Conservation (phyloP, 768 basidiomycete genomes). For the Strobilomyces dryophilus region DNA sequence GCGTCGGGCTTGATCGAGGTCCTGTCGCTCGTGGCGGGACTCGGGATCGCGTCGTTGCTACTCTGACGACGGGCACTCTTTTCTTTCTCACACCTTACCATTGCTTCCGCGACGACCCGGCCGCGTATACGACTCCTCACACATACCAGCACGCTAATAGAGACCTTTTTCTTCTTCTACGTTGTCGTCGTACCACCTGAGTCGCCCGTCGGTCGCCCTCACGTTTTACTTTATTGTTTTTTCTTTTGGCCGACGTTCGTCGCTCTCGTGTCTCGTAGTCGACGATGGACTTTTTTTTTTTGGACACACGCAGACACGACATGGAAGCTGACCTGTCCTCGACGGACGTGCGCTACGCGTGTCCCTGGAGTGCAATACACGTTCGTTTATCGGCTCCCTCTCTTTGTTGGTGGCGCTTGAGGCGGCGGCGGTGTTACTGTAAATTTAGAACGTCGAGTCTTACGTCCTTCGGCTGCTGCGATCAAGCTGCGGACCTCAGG, state of each 20-base stretch:
- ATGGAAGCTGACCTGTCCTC: constrained; percentile 15
- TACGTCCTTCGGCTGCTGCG: no score
- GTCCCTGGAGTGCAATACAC: neutral
- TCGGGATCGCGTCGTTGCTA: constrained; percentile 23
- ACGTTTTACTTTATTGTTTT: neutral
- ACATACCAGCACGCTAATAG: constrained; percentile 25
- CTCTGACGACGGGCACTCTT: constrained; percentile 12
- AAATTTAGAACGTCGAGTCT: no score
- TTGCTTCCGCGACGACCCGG: neutral
- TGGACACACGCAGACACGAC: constrained; percentile 14
- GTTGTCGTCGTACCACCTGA: constrained; percentile 3
- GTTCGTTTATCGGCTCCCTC: neutral
- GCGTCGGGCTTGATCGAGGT: constrained; percentile 9
- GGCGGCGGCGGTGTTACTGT: no score
- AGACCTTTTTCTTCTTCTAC: neutral
- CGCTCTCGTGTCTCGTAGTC: constrained; percentile 7
- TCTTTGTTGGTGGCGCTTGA: no score
- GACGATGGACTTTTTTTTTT: constrained; percentile 17
- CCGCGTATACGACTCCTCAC: constrained; percentile 3
- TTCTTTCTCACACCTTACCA: neutral
- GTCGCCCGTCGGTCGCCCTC: neutral
- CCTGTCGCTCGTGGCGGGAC: constrained; percentile 10
- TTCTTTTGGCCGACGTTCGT: neutral
- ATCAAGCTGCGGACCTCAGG: no score
- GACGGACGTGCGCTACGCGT: neutral